Conservation (phyloP, 1,284 basidiomycete genomes). For the Boletus smithii region DNA sequence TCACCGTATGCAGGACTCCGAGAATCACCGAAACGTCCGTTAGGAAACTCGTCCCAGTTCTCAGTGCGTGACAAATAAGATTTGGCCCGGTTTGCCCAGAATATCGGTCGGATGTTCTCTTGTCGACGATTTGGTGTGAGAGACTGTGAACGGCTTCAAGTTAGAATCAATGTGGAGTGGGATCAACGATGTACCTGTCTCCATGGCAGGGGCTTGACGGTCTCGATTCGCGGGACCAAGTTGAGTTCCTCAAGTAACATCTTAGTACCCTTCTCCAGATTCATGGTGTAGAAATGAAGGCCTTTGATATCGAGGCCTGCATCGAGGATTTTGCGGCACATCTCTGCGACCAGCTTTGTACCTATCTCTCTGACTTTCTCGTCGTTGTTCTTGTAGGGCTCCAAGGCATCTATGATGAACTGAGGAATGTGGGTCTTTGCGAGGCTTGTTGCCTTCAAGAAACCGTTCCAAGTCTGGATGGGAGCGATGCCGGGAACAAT, state of each 20-base stretch:
- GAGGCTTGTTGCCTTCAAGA: constrained; percentile 87
- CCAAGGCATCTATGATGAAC: constrained; percentile 75
- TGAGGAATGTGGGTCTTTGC: constrained; percentile 86
- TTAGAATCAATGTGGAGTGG: constrained; percentile 51
- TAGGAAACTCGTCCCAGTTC: constrained; percentile 99
- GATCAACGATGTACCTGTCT: constrained; percentile 59
- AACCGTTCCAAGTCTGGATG: constrained; percentile 97
- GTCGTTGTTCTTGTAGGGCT: constrained; percentile 89
- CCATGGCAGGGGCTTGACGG: constrained; percentile 89
- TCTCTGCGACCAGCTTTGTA: constrained; percentile 82
- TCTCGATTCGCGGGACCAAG: constrained; percentile 81
- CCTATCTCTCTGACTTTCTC: constrained; percentile 88
- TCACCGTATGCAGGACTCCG: constrained; percentile 97
- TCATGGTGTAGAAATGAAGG: constrained; percentile 97
- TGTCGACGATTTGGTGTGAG: constrained; percentile 85
- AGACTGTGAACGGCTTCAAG: constrained; percentile 45
- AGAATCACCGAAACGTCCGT: constrained; percentile 96
- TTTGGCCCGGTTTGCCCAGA: constrained; percentile 91
- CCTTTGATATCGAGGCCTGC: constrained; percentile 80
- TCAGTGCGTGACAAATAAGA: constrained; percentile 91
- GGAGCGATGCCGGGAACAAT: constrained; percentile 97
- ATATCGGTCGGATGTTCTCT: constrained; percentile 92
- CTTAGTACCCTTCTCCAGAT: constrained; percentile 92
- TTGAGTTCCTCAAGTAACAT: constrained; percentile 88
- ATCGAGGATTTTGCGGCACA: constrained; percentile 80